Evolutionary conservation across 1,284 basidiomycete species (phyloP).

Genomic region (Cryptococcus neoformans): DNA sequence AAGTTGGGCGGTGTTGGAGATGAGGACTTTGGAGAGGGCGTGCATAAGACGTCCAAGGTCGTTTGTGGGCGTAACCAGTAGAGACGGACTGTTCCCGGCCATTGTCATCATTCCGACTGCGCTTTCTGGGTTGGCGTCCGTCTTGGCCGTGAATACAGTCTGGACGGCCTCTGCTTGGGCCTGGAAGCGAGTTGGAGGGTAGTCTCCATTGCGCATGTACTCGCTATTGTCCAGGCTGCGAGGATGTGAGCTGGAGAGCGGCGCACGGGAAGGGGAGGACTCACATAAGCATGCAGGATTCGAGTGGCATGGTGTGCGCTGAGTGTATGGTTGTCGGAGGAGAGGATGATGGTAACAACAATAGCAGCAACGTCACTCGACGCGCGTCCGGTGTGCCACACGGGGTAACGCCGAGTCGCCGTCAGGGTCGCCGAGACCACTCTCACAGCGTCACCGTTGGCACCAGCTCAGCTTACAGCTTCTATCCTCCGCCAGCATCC

Average conservation of each 20-base stretch:
- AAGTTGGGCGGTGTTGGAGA: conserved; percentile 79
- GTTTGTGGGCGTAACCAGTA: conserved; percentile 92
- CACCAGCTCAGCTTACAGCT: neutral
- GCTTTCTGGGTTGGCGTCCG: conserved; percentile 93
- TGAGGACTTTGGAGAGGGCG: conserved; percentile 69
- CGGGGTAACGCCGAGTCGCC: neutral
- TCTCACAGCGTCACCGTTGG: neutral
- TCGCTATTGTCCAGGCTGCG: conserved; percentile 83
- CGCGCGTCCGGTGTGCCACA: conserved; percentile 5
- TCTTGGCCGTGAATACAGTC: conserved; percentile 88
- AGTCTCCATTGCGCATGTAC: conserved; percentile 96
- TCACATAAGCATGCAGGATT: conserved; percentile 79
- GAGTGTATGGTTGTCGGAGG: neutral
- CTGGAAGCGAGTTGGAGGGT: conserved; percentile 78
- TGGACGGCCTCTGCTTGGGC: conserved; percentile 92
- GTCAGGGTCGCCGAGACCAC: too few relatives aligned
- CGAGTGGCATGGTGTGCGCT: conserved; percentile 87
- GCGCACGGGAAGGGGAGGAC: conserved; percentile 17
- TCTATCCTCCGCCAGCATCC: too few relatives aligned
- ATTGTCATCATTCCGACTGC: conserved; percentile 97
- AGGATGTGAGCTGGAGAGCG: conserved; percentile 1
- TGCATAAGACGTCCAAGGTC: conserved; percentile 88
- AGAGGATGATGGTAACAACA: neutral
- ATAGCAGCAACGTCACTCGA: conserved; percentile 1
- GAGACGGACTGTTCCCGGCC: conserved; percentile 85